Evolutionary conservation across 108 stramenopile genomes (phyloP).

Genomic region (Nitzschia sp.): DNA sequence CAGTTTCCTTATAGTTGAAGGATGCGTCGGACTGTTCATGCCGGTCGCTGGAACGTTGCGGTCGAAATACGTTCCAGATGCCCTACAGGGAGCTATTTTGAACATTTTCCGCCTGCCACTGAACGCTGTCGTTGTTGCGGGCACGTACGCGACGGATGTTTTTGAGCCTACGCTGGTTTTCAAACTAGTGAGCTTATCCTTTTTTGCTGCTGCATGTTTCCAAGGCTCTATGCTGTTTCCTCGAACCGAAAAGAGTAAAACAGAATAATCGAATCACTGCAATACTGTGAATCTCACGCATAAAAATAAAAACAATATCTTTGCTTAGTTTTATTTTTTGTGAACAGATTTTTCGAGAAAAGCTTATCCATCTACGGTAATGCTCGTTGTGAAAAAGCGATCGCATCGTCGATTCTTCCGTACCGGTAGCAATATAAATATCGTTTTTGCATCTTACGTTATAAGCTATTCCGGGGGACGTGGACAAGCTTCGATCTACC

Average conservation of each 20-base stretch:
- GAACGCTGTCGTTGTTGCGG: constrained; percentile 92
- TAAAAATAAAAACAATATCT: too few relatives aligned
- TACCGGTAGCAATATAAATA: too few relatives aligned
- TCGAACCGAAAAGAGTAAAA: background rate
- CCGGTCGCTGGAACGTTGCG: constrained; percentile 90
- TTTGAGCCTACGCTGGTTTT: constrained; percentile 66
- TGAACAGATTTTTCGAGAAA: too few relatives aligned
- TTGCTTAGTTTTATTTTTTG: too few relatives aligned
- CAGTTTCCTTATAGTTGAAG: constrained; percentile 86
- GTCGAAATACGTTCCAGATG: constrained; percentile 92
- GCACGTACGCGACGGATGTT: constrained; percentile 87
- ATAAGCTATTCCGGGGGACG: too few relatives aligned
- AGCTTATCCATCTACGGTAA: too few relatives aligned
- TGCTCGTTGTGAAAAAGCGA: too few relatives aligned
- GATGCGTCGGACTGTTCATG: constrained; percentile 91
- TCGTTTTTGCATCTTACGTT: too few relatives aligned
- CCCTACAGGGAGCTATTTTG: constrained; percentile 86
- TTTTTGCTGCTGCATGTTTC: constrained; percentile 64
- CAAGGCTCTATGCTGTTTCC: constrained; percentile 67
- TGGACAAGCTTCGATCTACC: too few relatives aligned
- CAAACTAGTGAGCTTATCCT: constrained; percentile 70
- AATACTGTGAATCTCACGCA: too few relatives aligned
- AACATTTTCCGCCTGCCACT: constrained; percentile 94
- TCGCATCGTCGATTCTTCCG: too few relatives aligned
- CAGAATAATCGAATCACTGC: too few relatives aligned